Base-by-base conservation (phyloP, 352 stramenopile species). In the Phytophthora europaea region DNA sequence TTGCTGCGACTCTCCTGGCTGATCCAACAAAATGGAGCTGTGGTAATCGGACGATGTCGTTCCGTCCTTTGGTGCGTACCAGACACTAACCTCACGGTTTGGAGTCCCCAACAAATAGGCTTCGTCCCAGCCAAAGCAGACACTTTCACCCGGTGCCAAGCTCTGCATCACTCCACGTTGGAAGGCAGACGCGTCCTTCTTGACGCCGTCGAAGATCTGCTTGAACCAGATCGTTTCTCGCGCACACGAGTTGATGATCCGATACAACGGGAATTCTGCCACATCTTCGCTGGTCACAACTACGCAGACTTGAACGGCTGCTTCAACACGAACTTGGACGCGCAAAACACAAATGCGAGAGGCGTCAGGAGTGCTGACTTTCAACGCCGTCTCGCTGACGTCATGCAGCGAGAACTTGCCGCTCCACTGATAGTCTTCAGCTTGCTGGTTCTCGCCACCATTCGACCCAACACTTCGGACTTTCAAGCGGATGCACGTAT, bases 121-220 rank as follows among this genome's bases (percentile, higher is more conserved):
- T 83, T 96, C 89, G 48, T 97, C 90, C 91, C 91, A 97, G 0
- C 91, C 90, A 73, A 97, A 96, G 54, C 83, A 94, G 22, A 80
- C 62, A 31, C 73, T 93, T 61, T 96, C 82, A 13, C 81, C 84
- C n/a, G 90, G 83, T n/a, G 89, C 75, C 0, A 96, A 58, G 0
- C 87, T 80, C 64, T 94, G 87, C 26, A 81, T 89, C 3, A 94
- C 84, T 8, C 87, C 87, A 45, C 87, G 89, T 72, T 86, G 89
- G 0, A 78, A 71, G 22, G 63, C 67, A 1, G 81, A 69, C 55
- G 72, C 72, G n/a, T 85, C 77, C 20, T 92, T 87, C 0, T 85
- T 83, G 0, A 91, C 84, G 3, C 87, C 83, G 16, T 93, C 86
- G 65, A 95, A 94, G 0, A 82, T 81, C 51, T 97, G 91, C 59